Conservation (phyloP, 768 basidiomycete species). For the Cantharellus anzutake region DNA sequence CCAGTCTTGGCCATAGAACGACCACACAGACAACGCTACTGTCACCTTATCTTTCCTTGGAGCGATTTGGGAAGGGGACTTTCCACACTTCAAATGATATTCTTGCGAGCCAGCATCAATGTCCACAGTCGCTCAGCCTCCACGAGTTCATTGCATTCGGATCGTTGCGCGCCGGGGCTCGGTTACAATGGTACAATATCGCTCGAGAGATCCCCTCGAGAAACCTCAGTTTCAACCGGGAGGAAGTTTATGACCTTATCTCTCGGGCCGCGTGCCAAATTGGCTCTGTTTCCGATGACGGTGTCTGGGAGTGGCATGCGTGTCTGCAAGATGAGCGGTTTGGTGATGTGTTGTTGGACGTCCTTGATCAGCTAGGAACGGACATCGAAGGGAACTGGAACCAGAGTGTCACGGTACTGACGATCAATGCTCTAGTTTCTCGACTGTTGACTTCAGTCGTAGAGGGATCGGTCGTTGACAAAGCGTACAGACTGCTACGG, state of each 20-base stretch:
- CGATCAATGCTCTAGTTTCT: slow-evolving; percentile 17
- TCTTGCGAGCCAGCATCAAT: slow-evolving; percentile 24
- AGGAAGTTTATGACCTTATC: slow-evolving; percentile 25
- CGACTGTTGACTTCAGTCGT: slow-evolving; percentile 20
- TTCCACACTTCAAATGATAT: slow-evolving; percentile 26
- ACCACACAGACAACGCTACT: slow-evolving; percentile 16
- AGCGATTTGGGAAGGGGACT: slow-evolving; percentile 15
- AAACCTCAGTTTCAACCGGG: slow-evolving; percentile 21
- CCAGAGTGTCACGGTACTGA: slow-evolving; percentile 17
- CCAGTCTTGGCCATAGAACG: slow-evolving; percentile 7
- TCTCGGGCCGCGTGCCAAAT: slow-evolving; percentile 28
- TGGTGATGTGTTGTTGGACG: slow-evolving; percentile 19
- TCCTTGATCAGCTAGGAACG: slow-evolving; percentile 19
- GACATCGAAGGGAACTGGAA: slow-evolving; percentile 26
- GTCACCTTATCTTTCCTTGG: slow-evolving; percentile 17
- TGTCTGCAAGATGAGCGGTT: slow-evolving; percentile 20
- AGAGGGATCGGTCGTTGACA: slow-evolving; percentile 6
- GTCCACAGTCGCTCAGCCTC: slow-evolving; percentile 22
- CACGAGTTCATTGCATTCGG: slow-evolving; percentile 31
- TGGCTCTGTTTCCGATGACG: slow-evolving; percentile 14
- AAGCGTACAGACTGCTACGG: slow-evolving; percentile 16
- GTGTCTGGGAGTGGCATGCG: slow-evolving; percentile 22
- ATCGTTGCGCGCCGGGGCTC: slow-evolving; percentile 25
- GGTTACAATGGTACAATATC: slow-evolving; percentile 34
- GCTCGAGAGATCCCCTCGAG: slow-evolving; percentile 25